Base-by-base conservation (phyloP, 2,329 filamentous ascomycete species). In the Tetracladium maxilliforme region DNA sequence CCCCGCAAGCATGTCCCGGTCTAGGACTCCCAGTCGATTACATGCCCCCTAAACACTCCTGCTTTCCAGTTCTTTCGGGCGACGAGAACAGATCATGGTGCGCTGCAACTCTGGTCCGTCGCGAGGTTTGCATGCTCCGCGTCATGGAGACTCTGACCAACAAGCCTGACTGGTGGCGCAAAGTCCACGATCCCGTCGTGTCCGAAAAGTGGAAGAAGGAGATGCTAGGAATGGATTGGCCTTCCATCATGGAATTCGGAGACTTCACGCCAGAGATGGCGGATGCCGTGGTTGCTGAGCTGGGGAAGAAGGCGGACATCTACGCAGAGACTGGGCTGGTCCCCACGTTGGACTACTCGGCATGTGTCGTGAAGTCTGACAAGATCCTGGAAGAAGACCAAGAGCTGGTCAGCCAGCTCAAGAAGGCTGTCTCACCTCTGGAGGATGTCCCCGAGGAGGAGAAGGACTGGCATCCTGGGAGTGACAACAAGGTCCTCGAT, bases 381-480 rank as follows among this genome's bases (percentile, higher is more conserved):
- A 43, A 47, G 1, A 33, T 67, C 4, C 41, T 47, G 5, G 10
- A 56, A 2, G 42, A 48, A 2, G 48, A 77, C 4, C 48, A 39
- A 16, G 33, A 39, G 3, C 57, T 53, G 2, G 56, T 65, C 16
- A 40, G 43, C 2, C 40, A 40, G 0, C 48, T 80, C 2, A n/a
- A n/a, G n/a, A n/a, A n/a, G n/a, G n/a, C n/a, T n/a, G n/a, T n/a
- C n/a, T n/a, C n/a, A n/a, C n/a, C n/a, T n/a, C n/a, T n/a, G n/a
- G 61, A 74, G 30, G 43, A 61, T 11, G 51, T 64, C 1, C 57
- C 61, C 0, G 57, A 63, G 6, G 27, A 48, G 0, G 24, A 51
- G 17, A 60, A 63, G 33, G 71, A 76, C 41, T 79, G 63, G 58
- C 67, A 77, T 42, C 72, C 71, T 0, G 51, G 58, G 3, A 69